Evolutionary conservation across 805 yeast genomes (phyloP).

Genomic region (Candida wancherniae): DNA sequence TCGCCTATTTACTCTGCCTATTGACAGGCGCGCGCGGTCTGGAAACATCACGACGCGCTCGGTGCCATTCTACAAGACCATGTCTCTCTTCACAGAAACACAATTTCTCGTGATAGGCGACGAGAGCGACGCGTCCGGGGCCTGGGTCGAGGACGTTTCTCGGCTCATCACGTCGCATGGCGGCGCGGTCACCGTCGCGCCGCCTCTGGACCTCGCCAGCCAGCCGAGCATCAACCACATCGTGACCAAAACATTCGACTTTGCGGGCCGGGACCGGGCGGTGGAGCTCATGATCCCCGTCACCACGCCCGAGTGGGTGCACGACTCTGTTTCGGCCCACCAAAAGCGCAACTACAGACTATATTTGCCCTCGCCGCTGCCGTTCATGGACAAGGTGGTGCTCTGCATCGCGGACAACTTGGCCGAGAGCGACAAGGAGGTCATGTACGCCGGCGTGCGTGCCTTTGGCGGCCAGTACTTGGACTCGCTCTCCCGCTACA

Average conservation of each 20-base stretch:
- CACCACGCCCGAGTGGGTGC: conserved; percentile 59
- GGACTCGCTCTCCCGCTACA: conserved; percentile 57
- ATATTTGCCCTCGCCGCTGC: conserved; percentile 69
- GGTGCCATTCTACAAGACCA: too few relatives aligned
- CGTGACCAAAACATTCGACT: conserved; percentile 47
- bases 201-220: conserved; percentile 2
- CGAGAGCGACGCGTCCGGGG: not conserved
- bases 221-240: conserved; percentile 38
- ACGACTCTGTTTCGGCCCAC: conserved; percentile 33
- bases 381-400: conserved; percentile 57
- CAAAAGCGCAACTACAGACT: conserved; percentile 42
- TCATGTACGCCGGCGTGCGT: conserved; percentile 60
- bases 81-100: conserved; percentile 7
- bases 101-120: conserved; percentile 7
- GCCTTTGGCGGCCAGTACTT: conserved; percentile 75
- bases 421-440: conserved; percentile 57
- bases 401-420: conserved; percentile 56
- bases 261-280: conserved; percentile 47
- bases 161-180: conserved; percentile 9
- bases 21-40: too few relatives aligned
- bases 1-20: too few relatives aligned
- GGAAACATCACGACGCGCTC: too few relatives aligned
- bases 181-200: conserved; percentile 4
- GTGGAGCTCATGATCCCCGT: conserved; percentile 57
- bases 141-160: not conserved